Evolutionary conservation across 306 rosid genomes (phyloP), one percentile per base, ranked within the genome.

Genomic region (Trifolium dubium): DNA sequence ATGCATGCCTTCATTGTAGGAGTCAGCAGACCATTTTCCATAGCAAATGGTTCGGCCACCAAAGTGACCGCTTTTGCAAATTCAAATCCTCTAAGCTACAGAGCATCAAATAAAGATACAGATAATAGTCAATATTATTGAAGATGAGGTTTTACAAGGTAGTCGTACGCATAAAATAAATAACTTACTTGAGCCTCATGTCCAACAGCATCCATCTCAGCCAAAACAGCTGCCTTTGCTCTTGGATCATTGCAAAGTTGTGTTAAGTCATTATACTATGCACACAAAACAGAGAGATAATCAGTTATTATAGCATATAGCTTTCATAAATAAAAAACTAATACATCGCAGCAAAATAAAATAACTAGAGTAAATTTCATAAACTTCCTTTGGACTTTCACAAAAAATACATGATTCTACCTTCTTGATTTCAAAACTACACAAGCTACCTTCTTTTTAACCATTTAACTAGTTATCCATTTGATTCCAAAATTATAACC

Each of bases 21-120:
- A 63, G 99, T 95, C 67, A 90, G 87, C 62, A 95, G 85, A 66
- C 87, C 99, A 70, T 92, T 95, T 86, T 95, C 99, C 88, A 88
- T 4, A 0, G 97, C 84, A 78, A 95, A 92, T 8, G 91, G 99
- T 78, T 95, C 99, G 3, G 9, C 76, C 61, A 85, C 88, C 83
- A 95, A 80, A 54, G 88, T 87, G 77, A 92, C 83, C 2, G 97
- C 88, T 88, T 90, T 95, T 69, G 77, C 97, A 73, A 82, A 90
- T 85, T 95, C 99, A 64, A 95, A 95, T 72, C 99, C 99, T 87
- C 98, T 87, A 81, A 95, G 86, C 99, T 95, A 85, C 71, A 86
- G 15, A 28, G 10, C 49, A 84, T 80, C 50, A 75, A 76, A 13
- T 40, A 18, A 76, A 68, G 77, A 71, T 53, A 55, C 32, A 46